Evolutionary conservation across 148 eudicot genomes (phyloP).

Genomic region (Polygonum aviculare): DNA sequence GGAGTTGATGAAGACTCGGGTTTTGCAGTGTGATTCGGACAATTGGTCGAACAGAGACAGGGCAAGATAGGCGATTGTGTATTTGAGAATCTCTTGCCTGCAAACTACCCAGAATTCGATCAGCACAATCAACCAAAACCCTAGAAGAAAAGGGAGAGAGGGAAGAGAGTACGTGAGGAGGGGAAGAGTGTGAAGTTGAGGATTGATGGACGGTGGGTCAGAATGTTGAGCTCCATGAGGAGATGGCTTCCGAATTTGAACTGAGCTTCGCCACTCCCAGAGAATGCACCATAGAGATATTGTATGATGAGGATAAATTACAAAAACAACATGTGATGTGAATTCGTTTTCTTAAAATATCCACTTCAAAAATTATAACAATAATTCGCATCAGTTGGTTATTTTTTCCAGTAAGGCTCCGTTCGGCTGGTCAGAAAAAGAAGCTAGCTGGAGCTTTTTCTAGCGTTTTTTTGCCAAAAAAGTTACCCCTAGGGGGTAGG

Average conservation of each 20-base stretch:
- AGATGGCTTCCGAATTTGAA: neutral
- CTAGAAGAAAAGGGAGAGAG: neutral
- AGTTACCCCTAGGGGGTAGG: too few relatives aligned
- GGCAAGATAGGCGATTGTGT: neutral
- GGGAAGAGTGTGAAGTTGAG: neutral
- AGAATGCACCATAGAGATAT: too few relatives aligned
- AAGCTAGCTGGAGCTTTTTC: too few relatives aligned
- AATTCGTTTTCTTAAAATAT: too few relatives aligned
- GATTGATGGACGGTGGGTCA: conserved; percentile 6
- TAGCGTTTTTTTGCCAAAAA: too few relatives aligned
- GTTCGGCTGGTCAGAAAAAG: too few relatives aligned
- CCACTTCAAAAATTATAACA: too few relatives aligned
- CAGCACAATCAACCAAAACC: neutral
- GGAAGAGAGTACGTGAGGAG: neutral
- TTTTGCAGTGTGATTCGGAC: neutral
- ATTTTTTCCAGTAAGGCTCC: too few relatives aligned
- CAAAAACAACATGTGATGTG: too few relatives aligned
- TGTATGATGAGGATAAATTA: too few relatives aligned
- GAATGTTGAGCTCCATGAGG: neutral
- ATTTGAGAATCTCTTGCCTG: conserved; percentile 5
- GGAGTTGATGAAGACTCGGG: neutral
- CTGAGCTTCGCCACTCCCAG: too few relatives aligned
- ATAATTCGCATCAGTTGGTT: too few relatives aligned
- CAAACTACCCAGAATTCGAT: neutral
- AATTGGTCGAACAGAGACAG: neutral